Evolutionary conservation across 2,329 filamentous ascomycete genomes (phyloP).

Genomic region (Drechslera avenae): DNA sequence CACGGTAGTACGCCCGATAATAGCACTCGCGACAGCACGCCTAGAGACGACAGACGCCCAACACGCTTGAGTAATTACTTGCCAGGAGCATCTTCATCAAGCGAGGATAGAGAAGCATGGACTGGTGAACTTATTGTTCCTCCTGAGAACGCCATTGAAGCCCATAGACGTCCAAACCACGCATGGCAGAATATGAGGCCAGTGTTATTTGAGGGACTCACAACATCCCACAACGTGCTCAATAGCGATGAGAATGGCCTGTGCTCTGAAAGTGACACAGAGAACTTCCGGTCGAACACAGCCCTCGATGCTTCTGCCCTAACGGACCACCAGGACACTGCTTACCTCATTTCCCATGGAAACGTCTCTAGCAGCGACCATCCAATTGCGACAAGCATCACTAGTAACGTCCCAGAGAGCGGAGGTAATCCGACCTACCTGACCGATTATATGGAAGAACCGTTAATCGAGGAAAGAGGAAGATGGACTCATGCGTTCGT

Average conservation of each 20-base stretch:
- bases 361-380: no score
- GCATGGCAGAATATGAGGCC: neutral
- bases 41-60: slow-evolving; percentile 2
- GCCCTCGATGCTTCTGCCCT: no score
- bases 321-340: no score
- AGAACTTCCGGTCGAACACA: no score
- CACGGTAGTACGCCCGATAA: slow-evolving; percentile 4
- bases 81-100: slow-evolving; percentile 1
- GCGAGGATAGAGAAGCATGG: neutral
- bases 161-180: neutral
- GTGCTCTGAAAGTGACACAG: no score
- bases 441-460: no score
- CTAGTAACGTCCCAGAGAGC: no score
- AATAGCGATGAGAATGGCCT: neutral
- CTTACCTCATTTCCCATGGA: no score
- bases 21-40: slow-evolving; percentile 2
- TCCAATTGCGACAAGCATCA: no score
- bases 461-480: no score
- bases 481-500: no score
- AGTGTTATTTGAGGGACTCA: neutral
- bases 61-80: slow-evolving; percentile 3
- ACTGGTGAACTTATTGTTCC: neutral
- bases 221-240: slow-evolving; percentile 36
- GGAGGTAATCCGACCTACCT: no score
- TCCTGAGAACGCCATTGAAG: neutral